A percentile compares a stretch with the other conserved stretches of the same genome.
Evolutionary conservation across 495 filamentous ascomycete species (phyloP).

Genomic region (Glonium stellatum): DNA sequence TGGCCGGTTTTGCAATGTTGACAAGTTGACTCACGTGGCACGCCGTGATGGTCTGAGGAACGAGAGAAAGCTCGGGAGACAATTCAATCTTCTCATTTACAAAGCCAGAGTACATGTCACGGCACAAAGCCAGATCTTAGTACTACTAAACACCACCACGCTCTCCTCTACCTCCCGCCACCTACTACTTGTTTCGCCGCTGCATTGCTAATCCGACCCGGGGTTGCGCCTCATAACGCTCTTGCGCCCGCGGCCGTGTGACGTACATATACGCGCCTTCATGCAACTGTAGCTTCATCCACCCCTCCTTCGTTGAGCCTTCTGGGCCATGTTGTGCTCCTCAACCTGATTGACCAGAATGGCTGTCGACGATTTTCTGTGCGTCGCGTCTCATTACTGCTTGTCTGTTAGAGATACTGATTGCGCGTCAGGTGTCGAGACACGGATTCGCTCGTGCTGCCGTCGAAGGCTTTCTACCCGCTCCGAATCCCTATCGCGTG

Average conservation of each 20-base stretch:
- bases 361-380: conserved; percentile 33
- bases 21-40: not conserved
- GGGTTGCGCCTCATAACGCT: not conserved
- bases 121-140: not conserved
- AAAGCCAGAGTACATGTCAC: not conserved
- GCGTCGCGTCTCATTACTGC: conserved; percentile 8
- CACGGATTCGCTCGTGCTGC: conserved; percentile 53
- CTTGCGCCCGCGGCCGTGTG: not conserved
- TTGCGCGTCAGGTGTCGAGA: conserved; percentile 45
- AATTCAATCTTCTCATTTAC: not conserved
- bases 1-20: not conserved
- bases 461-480: conserved; percentile 65
- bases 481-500: conserved; percentile 67
- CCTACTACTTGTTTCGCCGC: not conserved
- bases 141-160: not conserved
- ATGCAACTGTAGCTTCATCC: not conserved
- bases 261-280: not conserved
- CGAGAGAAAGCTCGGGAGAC: not conserved
- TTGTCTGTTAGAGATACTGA: not conserved
- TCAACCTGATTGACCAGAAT: conserved; percentile 12
- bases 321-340: conserved; percentile 1
- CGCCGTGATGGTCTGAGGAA: not conserved
- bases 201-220: not conserved
- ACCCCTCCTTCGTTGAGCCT: not conserved
- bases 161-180: not conserved